Conservation (phyloP, 1,284 basidiomycete species). For the Irpex sp. region DNA sequence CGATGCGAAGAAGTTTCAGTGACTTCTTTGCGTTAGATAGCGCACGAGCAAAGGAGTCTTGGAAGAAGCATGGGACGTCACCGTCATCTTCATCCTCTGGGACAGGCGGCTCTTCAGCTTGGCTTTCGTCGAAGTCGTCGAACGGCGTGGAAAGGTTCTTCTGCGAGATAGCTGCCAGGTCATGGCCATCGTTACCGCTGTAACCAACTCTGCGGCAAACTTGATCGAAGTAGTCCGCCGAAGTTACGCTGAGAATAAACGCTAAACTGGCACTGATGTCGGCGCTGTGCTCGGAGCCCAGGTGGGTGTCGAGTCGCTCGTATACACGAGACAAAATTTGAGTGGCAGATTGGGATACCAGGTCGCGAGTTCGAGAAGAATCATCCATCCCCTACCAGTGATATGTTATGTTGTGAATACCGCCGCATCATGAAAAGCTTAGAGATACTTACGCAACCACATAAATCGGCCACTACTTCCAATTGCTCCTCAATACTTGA, state of each 20-base stretch:
- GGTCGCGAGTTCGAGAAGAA: neutral
- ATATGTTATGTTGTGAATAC: neutral
- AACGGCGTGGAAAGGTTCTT: neutral
- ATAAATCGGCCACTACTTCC: conserved; percentile 48
- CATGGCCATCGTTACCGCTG: conserved; percentile 22
- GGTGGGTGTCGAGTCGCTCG: conserved; percentile 46
- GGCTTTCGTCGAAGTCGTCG: conserved; percentile 12
- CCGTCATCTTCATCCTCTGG: conserved; percentile 29
- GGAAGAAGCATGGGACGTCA: conserved; percentile 59
- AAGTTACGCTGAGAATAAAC: conserved; percentile 59
- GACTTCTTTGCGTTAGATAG: conserved; percentile 65
- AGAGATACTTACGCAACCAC: conserved; percentile 45
- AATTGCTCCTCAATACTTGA: conserved; percentile 48
- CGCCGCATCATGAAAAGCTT: neutral
- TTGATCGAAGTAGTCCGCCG: conserved; percentile 53
- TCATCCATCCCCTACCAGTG: neutral
- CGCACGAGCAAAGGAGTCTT: conserved; percentile 40
- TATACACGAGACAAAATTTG: conserved; percentile 50
- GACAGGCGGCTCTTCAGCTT: conserved; percentile 7
- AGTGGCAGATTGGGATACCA: conserved; percentile 36
- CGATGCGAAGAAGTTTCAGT: conserved; percentile 54
- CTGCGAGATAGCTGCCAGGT: neutral
- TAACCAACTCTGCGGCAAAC: conserved; percentile 59
- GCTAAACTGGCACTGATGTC: conserved; percentile 51
- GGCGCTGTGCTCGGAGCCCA: conserved; percentile 46